Evolutionary conservation across 2,329 filamentous ascomycete genomes (phyloP), one percentile per base, ranked within the genome.

Genomic region (Diplodia intermedia): DNA sequence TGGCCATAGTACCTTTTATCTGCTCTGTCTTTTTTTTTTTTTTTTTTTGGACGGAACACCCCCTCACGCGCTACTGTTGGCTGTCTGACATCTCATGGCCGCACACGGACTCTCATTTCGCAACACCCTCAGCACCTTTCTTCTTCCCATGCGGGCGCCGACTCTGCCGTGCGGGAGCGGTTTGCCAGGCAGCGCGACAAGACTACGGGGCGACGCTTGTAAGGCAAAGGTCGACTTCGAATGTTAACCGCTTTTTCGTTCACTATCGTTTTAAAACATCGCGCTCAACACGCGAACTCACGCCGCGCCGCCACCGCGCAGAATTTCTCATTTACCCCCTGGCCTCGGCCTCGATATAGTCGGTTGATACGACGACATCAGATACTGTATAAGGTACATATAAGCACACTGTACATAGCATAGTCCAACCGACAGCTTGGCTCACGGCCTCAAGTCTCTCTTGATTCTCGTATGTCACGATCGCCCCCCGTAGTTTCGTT

Each of bases 1-100:
- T 65, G 62, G 62, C 62, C 31, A 65, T 65, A 65, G 62, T 65
- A 65, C 62, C 8, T 49, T 65, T 65, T 65, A 55, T 52, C 26
- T 65, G 20, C 20, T 18, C 23, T 40, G n/a, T 65, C 23, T 52
- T 15, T 38, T 47, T 40, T 47, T 65, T n/a, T 54, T 31, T 33
- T 26, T 29, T 47, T 12, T 40, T 40, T 55, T 65, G 62, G 36
- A 65, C 62, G 62, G 52, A 53, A 52, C 47, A 18, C 33, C 53
- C 53, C 53, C 47, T 66, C 65, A 66, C 47, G 53, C 54, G 53
- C 53, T 50, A 55, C 52, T 33, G 36, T 49, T 54, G 50, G 63
- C 52, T 55, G 29, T 47, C 40, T 47, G 53, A 66, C 4, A 26
- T n/a, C 50, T 49, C 36, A 33, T 49, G 63, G 63, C 52, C 14